Base-by-base conservation (phyloP, 1,139 yeast species). In the Yamadazyma songkhlaensis region DNA sequence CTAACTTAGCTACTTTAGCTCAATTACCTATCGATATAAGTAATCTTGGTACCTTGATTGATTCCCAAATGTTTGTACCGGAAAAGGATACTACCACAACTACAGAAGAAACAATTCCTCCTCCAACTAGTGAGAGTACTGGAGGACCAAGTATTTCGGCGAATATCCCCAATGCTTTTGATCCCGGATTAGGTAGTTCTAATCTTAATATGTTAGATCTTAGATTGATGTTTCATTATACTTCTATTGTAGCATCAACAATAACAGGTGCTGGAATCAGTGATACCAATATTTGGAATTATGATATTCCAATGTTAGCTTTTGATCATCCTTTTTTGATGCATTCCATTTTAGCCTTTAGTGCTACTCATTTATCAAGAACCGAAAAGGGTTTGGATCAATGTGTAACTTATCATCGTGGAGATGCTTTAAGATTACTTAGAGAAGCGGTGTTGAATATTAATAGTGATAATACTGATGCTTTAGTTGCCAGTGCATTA, bases 211-310 rank as follows among this genome's bases (percentile, higher is more conserved):
- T 88, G 75, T 64, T 82, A 27, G 97, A 90, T 56, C 66, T 90
- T 42, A 72, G 84, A 48, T 65, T 90, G 34, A 85, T 90, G 79
- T 85, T 87, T 57, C 96, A 90, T 59, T 90, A 89, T 58, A 84
- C 92, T 3, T 79, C 88, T 0, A 81, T 77, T 30, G 96, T 89
- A 2, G 84, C 95, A 60, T 80, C 81, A 33, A 86, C 97, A 1
- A 87, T 90, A 35, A 85, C 95, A 0, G 87, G 84, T 1, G 95
- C 96, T 1, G 96, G 96, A 2, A 87, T 89, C 26, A 83, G 94
- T 13, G 95, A 85, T 48, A 81, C 86, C 25, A 78, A 83, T 47
- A 84, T 90, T 26, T 90, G 97, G 97, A 79, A 81, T 39, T 78
- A 77, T 36, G 95, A 87, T 50, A 87, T 90, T 12, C 96, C 97